A percentile compares a stretch with the other conserved stretches of the same genome.
phyloP scores from a whole-genome alignment of 441 rosid genomes.

The Corymbia calophylla region DNA sequence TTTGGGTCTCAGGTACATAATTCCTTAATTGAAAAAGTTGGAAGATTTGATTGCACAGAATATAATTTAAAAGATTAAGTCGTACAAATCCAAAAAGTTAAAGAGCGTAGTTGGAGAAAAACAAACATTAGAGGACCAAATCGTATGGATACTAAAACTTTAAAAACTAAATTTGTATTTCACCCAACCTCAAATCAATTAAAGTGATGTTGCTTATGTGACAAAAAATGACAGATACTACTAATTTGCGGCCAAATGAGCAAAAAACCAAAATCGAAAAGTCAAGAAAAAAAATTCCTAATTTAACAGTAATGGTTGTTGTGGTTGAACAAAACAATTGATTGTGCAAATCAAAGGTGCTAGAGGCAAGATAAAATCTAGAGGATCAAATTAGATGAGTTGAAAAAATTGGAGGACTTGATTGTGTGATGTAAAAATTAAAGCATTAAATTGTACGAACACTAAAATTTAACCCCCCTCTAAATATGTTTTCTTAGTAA shows the following conservation, averaged over 20 bases:
- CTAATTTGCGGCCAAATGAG: not conserved
- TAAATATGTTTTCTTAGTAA: not conserved
- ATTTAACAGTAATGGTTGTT: not conserved
- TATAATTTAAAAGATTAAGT: not conserved
- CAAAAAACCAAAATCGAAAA: not conserved
- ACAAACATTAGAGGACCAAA: not conserved
- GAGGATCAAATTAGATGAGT: not conserved
- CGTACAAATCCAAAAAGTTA: not conserved
- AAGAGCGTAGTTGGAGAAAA: not conserved
- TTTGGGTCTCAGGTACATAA: not conserved
- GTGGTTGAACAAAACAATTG: not conserved
- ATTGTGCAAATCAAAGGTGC: not conserved
- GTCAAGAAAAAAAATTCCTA: not conserved
- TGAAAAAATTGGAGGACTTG: not conserved
- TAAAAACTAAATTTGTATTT: not conserved
- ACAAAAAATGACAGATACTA: not conserved
- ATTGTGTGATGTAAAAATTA: not conserved
- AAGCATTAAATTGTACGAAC: not conserved
- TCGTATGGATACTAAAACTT: not conserved
- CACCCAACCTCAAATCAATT: not conserved
- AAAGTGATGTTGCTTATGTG: not conserved
- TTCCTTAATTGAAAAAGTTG: not conserved
- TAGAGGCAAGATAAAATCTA: not conserved
- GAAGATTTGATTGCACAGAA: not conserved
- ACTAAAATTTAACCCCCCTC: not conserved